A percentile compares a stretch with the other conserved stretches of the same genome.
Conservation (phyloP, 257 asterid species). For the Solanum virginianum region DNA sequence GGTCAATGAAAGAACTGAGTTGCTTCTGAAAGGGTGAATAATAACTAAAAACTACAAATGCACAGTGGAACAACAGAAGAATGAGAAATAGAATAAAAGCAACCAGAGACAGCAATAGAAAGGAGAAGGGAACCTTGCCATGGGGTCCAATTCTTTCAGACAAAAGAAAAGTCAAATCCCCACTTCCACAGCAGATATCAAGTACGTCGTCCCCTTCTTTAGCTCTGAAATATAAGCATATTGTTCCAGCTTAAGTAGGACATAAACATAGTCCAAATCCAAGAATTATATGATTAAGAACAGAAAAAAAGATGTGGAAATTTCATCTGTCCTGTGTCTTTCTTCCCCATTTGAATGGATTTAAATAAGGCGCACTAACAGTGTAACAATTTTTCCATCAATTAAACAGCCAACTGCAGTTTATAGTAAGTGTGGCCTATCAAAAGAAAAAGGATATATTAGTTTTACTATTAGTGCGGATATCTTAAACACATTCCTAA, state of each 20-base stretch:
- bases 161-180: constrained; percentile 74
- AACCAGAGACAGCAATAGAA: neutral
- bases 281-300: neutral
- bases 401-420: neutral
- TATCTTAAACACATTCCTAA: neutral
- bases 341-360: neutral
- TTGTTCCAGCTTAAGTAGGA: neutral
- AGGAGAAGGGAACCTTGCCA: constrained; percentile 46
- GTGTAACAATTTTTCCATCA: neutral
- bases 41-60: neutral
- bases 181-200: constrained; percentile 92
- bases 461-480: neutral
- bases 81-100: neutral
- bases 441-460: neutral
- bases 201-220: constrained; percentile 63
- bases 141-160: constrained; percentile 63
- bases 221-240: constrained; percentile 30
- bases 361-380: neutral
- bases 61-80: neutral
- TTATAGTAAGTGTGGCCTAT: neutral
- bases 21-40: neutral
- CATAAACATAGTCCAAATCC: neutral
- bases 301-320: neutral
- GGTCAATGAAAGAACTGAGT: neutral
- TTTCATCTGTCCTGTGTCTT: neutral